Evolutionary conservation across 805 yeast genomes (phyloP).

Genomic region (Candida ascalaphidarum): DNA sequence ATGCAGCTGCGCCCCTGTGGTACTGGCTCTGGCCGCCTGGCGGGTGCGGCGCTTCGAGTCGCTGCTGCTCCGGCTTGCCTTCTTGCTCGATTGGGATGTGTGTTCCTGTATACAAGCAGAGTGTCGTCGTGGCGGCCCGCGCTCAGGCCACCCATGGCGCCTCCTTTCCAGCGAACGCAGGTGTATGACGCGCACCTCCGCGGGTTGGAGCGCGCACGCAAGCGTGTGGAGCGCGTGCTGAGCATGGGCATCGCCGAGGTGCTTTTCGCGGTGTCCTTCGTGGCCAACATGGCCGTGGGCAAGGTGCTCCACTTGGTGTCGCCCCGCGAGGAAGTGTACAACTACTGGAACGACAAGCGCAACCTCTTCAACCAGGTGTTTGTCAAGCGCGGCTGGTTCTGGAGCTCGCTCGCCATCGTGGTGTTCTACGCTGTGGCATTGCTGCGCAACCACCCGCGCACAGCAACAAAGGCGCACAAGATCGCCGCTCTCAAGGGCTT

Average conservation of each 20-base stretch:
- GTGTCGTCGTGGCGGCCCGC: too few relatives aligned
- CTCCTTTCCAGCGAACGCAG: too few relatives aligned
- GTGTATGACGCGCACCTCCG: too few relatives aligned
- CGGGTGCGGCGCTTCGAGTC: too few relatives aligned
- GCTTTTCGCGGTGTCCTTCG: slow-evolving; percentile 21
- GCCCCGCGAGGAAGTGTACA: slow-evolving; percentile 37
- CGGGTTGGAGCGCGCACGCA: too few relatives aligned
- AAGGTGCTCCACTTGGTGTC: slow-evolving; percentile 39
- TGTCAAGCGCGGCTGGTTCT: slow-evolving; percentile 89
- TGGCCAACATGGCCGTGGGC: slow-evolving; percentile 39
- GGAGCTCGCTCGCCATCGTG: slow-evolving; percentile 48
- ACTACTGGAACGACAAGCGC: slow-evolving; percentile 51
- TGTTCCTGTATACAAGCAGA: too few relatives aligned
- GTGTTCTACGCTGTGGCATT: slow-evolving; percentile 16
- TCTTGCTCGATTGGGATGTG: too few relatives aligned
- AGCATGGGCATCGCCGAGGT: slow-evolving; percentile 16
- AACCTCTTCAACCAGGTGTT: slow-evolving; percentile 65
- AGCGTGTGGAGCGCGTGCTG: too few relatives aligned
- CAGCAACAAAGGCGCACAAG: not conserved
- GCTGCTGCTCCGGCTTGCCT: too few relatives aligned
- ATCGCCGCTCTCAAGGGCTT: slow-evolving; percentile 7
- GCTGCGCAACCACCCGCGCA: slow-evolving; percentile 2
- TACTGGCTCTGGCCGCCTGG: too few relatives aligned
- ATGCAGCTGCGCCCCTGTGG: too few relatives aligned
- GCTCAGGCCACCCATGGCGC: too few relatives aligned